Conservation (phyloP, 148 eudicot genomes). For the Rhododendron simsii region DNA sequence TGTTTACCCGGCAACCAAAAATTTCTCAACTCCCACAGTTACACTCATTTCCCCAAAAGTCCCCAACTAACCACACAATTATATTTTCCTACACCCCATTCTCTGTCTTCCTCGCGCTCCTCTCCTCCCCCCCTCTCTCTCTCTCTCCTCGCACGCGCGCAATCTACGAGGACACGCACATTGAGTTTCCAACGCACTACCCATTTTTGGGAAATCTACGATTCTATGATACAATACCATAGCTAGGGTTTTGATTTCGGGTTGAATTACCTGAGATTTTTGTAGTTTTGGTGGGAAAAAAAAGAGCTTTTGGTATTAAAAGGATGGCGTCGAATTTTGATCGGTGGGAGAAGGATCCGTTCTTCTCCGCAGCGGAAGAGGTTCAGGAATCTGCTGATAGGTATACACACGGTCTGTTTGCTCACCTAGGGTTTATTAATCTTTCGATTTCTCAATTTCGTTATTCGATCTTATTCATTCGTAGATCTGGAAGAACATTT, state of each 20-base stretch:
- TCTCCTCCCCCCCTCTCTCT: neutral
- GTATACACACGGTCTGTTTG: slow-evolving; percentile 20
- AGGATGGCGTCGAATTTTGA: slow-evolving; percentile 62
- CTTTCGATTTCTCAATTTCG: neutral
- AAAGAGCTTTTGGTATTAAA: neutral
- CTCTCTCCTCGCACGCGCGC: neutral
- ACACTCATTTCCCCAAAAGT: neutral
- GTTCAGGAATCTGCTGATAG: slow-evolving; percentile 90
- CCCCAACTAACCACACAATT: neutral
- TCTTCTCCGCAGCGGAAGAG: slow-evolving; percentile 79
- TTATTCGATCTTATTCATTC: neutral
- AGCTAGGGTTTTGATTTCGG: neutral
- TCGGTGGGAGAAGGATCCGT: slow-evolving; percentile 87
- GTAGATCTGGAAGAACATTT: neutral
- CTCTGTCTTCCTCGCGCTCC: neutral
- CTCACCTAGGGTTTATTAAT: neutral
- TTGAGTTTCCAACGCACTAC: neutral
- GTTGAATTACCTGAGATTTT: neutral
- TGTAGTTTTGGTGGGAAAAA: neutral
- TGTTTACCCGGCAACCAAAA: too few species aligned
- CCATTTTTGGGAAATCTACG: neutral
- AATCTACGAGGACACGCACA: neutral
- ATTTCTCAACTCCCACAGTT: neutral
- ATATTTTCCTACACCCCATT: neutral
- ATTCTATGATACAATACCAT: neutral